Base-by-base conservation (phyloP, 2,329 filamentous ascomycete genomes). In the Clonostachys chloroleuca region DNA sequence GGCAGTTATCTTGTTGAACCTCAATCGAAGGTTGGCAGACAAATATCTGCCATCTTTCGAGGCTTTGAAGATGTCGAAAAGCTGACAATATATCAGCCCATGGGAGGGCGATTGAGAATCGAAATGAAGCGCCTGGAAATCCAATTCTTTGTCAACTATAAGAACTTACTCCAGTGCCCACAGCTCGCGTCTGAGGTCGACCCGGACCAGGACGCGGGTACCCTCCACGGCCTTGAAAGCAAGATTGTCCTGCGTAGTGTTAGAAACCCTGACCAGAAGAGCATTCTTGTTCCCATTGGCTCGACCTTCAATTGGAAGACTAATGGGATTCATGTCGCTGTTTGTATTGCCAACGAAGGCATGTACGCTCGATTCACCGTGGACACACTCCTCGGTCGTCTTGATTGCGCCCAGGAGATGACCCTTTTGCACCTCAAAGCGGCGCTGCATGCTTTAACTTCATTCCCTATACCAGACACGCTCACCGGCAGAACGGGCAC, bases 401-500 rank as follows among this genome's bases (percentile, higher is more conserved):
- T 88, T 0, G 70, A 77, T 4, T 84, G 81, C 36, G 68, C 82
- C 0, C 64, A 77, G 0, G 83, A 86, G 42, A 78, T 78, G 0
- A 57, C 58, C 0, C 60, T 83, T 0, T 61, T 81, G 0, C 83
- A 82, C 47, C 65, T 65, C 2, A 85, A 83, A 53, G 81, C 81
- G 0, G 59, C 73, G 5, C 58, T 82, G 1, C 84, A 88, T 55
- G 84, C 83, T 0, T 61, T 73, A 5, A 87, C 84, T 0, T 83
- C 83, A 0, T 79, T 75, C 34, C 54, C 74, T 0, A 35, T 86
- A 0, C 74, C 78, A 0, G 84, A 87, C 54, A 61, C 67, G 0
- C 66, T 87, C 0, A 86, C 82, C 0, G 64, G 70, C 0, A 67
- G 73, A 0, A 86, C 81, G 0, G 84, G 84, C 0, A 75, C 72